Percentiles rank a stretch among this genome's conserved stretches.
phyloP scores from a whole-genome alignment of 495 filamentous ascomycete genomes.

The Aspergillus affinis region DNA sequence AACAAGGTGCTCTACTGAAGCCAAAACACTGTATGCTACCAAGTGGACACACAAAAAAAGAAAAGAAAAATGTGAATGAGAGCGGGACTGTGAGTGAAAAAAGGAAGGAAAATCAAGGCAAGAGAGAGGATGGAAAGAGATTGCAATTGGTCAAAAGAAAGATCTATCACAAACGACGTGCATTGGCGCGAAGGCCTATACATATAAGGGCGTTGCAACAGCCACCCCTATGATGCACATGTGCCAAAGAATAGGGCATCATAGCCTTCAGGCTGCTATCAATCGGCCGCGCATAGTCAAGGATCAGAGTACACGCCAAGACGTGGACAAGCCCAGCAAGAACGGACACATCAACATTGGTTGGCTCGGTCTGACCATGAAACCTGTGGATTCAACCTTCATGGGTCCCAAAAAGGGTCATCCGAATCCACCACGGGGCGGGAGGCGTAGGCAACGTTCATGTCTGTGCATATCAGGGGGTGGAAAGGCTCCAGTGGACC shows the following conservation, averaged over 20 bases:
- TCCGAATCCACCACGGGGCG: slow-evolving; percentile 8
- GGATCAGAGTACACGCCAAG: slow-evolving; percentile 4
- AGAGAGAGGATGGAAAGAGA: slow-evolving; percentile 4
- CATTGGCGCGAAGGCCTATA: neutral
- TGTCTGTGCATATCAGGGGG: slow-evolving; percentile 10
- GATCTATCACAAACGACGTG: slow-evolving; percentile 4
- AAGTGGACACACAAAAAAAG: neutral
- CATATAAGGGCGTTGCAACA: slow-evolving; percentile 4
- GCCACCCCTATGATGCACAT: slow-evolving; percentile 5
- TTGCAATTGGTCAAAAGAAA: slow-evolving; percentile 4
- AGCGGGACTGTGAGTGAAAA: neutral
- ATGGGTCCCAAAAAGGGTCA: slow-evolving; percentile 9
- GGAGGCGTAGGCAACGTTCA: slow-evolving; percentile 8
- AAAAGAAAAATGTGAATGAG: slow-evolving; percentile 4
- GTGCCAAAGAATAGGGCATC: slow-evolving; percentile 2
- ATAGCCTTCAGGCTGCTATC: slow-evolving; percentile 9
- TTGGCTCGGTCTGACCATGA: slow-evolving; percentile 12
- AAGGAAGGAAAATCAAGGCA: neutral
- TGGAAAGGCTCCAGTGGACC: neutral
- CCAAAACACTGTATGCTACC: slow-evolving; percentile 1
- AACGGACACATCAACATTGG: slow-evolving; percentile 8
- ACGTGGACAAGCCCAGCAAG: neutral
- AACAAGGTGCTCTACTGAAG: slow-evolving; percentile 1
- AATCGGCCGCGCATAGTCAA: slow-evolving; percentile 6
- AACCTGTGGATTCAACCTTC: slow-evolving; percentile 8